Conservation (phyloP, 331 rosid genomes). For the Acacia pycnantha region DNA sequence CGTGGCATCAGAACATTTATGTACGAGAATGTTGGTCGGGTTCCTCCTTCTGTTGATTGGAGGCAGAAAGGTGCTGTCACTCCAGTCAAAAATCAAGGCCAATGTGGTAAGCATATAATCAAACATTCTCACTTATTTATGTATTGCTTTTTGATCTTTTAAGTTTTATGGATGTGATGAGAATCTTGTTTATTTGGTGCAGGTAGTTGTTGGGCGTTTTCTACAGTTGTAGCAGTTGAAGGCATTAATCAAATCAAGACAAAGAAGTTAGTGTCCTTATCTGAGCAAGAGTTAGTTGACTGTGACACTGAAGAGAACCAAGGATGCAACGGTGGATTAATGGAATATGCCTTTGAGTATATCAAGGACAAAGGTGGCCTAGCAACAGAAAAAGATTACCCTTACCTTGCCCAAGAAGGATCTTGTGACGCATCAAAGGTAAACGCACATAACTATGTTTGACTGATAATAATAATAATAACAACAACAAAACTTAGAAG, state of each 20-base stretch:
- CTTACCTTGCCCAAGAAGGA: slow-evolving; percentile 61
- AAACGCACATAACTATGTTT: too few species aligned
- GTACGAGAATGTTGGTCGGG: slow-evolving; percentile 42
- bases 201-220: slow-evolving; percentile 99
- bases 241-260: slow-evolving; percentile 82
- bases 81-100: slow-evolving; percentile 78
- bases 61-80: slow-evolving; percentile 84
- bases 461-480: background rate
- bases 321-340: slow-evolving; percentile 87
- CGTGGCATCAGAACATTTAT: slow-evolving; percentile 42
- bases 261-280: slow-evolving; percentile 53
- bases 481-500: background rate
- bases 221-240: slow-evolving; percentile 83
- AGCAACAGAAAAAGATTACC: slow-evolving; percentile 64
- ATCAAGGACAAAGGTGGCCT: slow-evolving; percentile 74
- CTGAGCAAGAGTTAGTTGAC: slow-evolving; percentile 83
- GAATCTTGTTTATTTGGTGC: background rate
- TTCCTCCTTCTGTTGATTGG: slow-evolving; percentile 88
- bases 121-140: background rate
- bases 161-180: background rate
- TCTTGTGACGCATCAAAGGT: slow-evolving; percentile 66
- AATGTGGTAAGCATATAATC: slow-evolving; percentile 60
- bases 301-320: slow-evolving; percentile 55
- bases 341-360: slow-evolving; percentile 73
- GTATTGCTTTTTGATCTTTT: background rate